Percentiles rank a stretch among this genome's conserved stretches.
Evolutionary conservation across 345 rosid genomes (phyloP).

Genomic region (Bretschneidera sinensis): DNA sequence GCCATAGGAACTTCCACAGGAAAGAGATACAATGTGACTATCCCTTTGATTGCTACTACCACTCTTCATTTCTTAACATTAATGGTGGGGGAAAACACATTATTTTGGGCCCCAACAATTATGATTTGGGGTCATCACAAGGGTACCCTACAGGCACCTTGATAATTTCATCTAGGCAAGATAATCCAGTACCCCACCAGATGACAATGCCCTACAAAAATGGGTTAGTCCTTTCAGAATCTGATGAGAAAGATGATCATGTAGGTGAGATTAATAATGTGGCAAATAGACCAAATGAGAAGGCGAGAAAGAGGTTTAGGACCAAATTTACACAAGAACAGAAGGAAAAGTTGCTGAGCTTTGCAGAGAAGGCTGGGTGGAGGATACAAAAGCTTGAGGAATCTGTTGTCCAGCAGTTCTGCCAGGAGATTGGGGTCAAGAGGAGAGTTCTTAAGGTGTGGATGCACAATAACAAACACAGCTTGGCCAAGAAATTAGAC

Average conservation of each 20-base stretch:
- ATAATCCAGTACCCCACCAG: slow-evolving; percentile 45
- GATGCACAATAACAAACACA: slow-evolving; percentile 74
- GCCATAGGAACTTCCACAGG: slow-evolving; percentile 94
- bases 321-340: slow-evolving; percentile 91
- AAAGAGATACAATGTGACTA: slow-evolving; percentile 60
- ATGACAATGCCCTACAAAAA: slow-evolving; percentile 68
- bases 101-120: no score
- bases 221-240: slow-evolving; percentile 40
- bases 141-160: no score
- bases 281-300: no score
- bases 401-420: slow-evolving; percentile 74
- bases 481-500: slow-evolving; percentile 23
- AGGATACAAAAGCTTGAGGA: slow-evolving; percentile 91
- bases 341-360: slow-evolving; percentile 85
- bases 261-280: slow-evolving; percentile 17
- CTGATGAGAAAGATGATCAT: slow-evolving; percentile 48
- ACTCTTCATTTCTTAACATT: no score
- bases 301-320: slow-evolving; percentile 67
- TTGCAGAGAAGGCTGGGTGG: slow-evolving; percentile 94
- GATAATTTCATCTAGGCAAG: no score
- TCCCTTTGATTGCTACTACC: no score
- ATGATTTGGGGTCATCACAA: no score
- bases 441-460: slow-evolving; percentile 67
- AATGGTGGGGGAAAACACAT: no score
- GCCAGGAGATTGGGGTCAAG: slow-evolving; percentile 54